Conservation (phyloP, 1,284 basidiomycete genomes). For the Ganoderma leucocontextum region DNA sequence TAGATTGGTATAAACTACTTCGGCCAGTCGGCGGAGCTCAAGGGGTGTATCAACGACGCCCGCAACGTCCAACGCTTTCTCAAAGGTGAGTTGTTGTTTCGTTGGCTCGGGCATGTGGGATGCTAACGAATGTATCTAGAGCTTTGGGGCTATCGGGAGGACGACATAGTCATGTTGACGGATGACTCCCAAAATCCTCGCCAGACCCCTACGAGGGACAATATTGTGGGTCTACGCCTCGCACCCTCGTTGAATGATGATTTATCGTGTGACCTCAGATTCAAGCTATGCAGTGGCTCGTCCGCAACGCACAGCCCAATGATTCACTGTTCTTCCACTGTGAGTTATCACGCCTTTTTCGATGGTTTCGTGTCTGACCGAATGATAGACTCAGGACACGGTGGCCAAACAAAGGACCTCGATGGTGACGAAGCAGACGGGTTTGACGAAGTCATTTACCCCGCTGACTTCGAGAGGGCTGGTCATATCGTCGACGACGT, state of each 20-base stretch:
- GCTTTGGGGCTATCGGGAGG: slow-evolving; percentile 73
- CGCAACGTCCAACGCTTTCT: slow-evolving; percentile 81
- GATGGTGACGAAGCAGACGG: slow-evolving; percentile 77
- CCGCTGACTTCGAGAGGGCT: slow-evolving; percentile 75
- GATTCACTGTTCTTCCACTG: slow-evolving; percentile 95
- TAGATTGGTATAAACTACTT: slow-evolving; percentile 89
- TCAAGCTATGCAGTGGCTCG: slow-evolving; percentile 91
- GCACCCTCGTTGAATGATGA: not conserved
- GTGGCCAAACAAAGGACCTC: slow-evolving; percentile 80
- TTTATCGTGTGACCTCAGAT: slow-evolving; percentile 51
- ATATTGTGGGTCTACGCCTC: slow-evolving; percentile 66
- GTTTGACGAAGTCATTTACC: slow-evolving; percentile 86
- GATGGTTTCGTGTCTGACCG: not conserved
- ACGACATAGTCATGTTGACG: slow-evolving; percentile 90
- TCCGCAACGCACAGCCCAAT: slow-evolving; percentile 77
- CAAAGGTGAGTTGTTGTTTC: slow-evolving; percentile 53
- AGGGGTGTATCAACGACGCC: slow-evolving; percentile 91
- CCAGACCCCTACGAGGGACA: slow-evolving; percentile 78
- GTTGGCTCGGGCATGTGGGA: not conserved
- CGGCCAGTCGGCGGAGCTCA: slow-evolving; percentile 66
- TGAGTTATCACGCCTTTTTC: slow-evolving; percentile 44
- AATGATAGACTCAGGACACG: slow-evolving; percentile 77
- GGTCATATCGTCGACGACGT: slow-evolving; percentile 90
- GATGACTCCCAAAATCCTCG: slow-evolving; percentile 75
- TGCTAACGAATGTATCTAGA: slow-evolving; percentile 44